A percentile compares a stretch with the other conserved stretches of the same genome.
Conservation (phyloP, 2,329 filamentous ascomycete species). For the Apiospora saccharicola region DNA sequence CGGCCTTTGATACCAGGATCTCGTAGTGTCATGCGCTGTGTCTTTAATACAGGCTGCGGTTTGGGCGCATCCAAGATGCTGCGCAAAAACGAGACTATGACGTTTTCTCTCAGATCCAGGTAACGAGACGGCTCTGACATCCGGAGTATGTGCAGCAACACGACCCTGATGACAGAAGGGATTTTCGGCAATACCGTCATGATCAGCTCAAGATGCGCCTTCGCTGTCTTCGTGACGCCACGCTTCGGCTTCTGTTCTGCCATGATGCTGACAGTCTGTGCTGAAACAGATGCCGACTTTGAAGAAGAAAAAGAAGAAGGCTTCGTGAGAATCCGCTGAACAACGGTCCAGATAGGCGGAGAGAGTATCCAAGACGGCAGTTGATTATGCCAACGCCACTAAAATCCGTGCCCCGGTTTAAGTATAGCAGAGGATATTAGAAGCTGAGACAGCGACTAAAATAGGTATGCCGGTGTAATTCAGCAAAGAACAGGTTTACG, state of each 20-base stretch:
- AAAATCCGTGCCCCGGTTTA: background rate
- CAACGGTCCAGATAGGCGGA: background rate
- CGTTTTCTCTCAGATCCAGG: slow-evolving; percentile 78
- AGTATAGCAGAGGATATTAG: background rate
- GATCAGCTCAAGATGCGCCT: background rate
- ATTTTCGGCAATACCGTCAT: slow-evolving; percentile 59
- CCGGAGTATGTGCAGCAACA: slow-evolving; percentile 69
- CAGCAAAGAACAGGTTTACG: background rate
- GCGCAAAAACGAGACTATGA: slow-evolving; percentile 77
- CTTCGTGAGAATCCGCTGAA: background rate
- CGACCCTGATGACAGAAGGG: slow-evolving; percentile 68
- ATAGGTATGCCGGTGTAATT: background rate
- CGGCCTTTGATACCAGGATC: slow-evolving; percentile 70
- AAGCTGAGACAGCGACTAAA: background rate
- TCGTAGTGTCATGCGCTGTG: slow-evolving; percentile 57
- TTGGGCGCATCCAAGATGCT: slow-evolving; percentile 60
- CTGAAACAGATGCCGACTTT: background rate
- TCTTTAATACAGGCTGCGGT: slow-evolving; percentile 61
- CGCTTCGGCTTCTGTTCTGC: background rate
- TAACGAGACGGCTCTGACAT: slow-evolving; percentile 76
- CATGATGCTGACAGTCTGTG: background rate
- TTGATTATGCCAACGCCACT: background rate
- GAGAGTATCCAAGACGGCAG: background rate
- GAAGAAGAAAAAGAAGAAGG: background rate
- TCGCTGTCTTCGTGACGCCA: background rate